Percentiles rank a stretch among this genome's conserved stretches.
Conservation (phyloP, 306 rosid species). For the Hippophae tibetana region DNA sequence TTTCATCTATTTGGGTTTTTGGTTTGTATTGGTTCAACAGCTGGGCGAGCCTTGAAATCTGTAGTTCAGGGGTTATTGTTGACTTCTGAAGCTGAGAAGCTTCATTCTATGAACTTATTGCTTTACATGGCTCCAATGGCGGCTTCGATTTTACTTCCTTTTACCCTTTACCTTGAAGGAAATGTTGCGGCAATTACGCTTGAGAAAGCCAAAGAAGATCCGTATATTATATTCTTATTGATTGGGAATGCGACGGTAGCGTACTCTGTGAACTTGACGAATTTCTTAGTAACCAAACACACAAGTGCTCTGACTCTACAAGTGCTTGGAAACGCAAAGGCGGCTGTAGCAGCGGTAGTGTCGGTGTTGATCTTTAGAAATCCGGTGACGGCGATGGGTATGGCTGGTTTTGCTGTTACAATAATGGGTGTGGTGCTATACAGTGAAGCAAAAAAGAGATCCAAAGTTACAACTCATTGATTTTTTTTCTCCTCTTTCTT, state of each 20-base stretch:
- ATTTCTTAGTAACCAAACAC: conserved; percentile 84
- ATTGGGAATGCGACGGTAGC: conserved; percentile 89
- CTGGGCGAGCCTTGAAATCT: conserved; percentile 80
- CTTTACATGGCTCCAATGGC: conserved; percentile 93
- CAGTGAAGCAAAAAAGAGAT: conserved; percentile 87
- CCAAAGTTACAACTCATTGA: conserved; percentile 47
- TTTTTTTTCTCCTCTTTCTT: no score
- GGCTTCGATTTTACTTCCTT: conserved; percentile 57
- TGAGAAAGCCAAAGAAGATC: conserved; percentile 52
- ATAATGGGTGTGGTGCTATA: conserved; percentile 86
- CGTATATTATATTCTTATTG: conserved; percentile 48
- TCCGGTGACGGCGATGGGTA: conserved; percentile 83
- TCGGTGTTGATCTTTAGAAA: conserved; percentile 84
- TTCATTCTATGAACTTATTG: conserved; percentile 83
- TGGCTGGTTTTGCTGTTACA: conserved; percentile 66
- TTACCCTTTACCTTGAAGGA: conserved; percentile 77
- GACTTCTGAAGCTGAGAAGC: conserved; percentile 79
- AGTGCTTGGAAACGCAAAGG: conserved; percentile 89
- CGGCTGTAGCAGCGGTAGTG: conserved; percentile 80
- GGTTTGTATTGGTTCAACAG: conserved; percentile 77
- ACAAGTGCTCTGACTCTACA: conserved; percentile 86
- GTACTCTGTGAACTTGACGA: conserved; percentile 79
- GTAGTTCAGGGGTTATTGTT: conserved; percentile 78
- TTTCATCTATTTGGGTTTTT: conserved; percentile 75
- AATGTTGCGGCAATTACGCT: conserved; percentile 39